Percentiles rank a stretch among this genome's conserved stretches.
phyloP scores from a whole-genome alignment of 2,329 filamentous ascomycete species.

The Ophiostoma piceae region DNA sequence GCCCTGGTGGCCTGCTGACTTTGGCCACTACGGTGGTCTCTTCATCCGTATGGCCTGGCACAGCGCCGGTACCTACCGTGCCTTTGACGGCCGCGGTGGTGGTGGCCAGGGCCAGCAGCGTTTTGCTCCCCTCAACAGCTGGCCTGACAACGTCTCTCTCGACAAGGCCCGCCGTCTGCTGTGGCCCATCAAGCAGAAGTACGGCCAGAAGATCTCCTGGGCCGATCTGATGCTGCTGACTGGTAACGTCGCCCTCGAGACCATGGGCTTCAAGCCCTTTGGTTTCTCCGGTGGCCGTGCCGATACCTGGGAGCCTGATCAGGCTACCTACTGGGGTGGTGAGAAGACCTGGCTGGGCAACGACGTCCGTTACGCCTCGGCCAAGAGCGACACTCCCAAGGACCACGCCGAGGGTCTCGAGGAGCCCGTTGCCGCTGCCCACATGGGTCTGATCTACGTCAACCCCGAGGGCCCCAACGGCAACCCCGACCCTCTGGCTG shows the following conservation, averaged over 20 bases:
- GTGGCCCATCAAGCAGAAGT: slow-evolving; percentile 81
- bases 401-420: slow-evolving; percentile 52
- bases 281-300: slow-evolving; percentile 68
- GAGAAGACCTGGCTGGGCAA: slow-evolving; percentile 45
- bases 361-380: slow-evolving; percentile 28
- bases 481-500: slow-evolving; percentile 62
- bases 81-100: slow-evolving; percentile 68
- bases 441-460: slow-evolving; percentile 77
- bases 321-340: slow-evolving; percentile 71
- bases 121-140: slow-evolving; percentile 75
- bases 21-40: slow-evolving; percentile 73
- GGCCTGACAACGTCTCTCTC: slow-evolving; percentile 72
- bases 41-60: slow-evolving; percentile 82
- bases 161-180: slow-evolving; percentile 76
- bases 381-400: slow-evolving; percentile 50
- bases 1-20: slow-evolving; percentile 78
- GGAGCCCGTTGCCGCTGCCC: slow-evolving; percentile 59
- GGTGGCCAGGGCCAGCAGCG: slow-evolving; percentile 71
- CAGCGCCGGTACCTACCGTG: slow-evolving; percentile 71
- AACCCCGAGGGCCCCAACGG: slow-evolving; percentile 75
- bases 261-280: slow-evolving; percentile 68
- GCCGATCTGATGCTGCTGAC: slow-evolving; percentile 66
- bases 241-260: slow-evolving; percentile 72
- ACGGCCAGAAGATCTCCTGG: slow-evolving; percentile 78
- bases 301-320: slow-evolving; percentile 70